Base-by-base conservation (phyloP, 768 basidiomycete genomes). In the Serpula lacrymans region DNA sequence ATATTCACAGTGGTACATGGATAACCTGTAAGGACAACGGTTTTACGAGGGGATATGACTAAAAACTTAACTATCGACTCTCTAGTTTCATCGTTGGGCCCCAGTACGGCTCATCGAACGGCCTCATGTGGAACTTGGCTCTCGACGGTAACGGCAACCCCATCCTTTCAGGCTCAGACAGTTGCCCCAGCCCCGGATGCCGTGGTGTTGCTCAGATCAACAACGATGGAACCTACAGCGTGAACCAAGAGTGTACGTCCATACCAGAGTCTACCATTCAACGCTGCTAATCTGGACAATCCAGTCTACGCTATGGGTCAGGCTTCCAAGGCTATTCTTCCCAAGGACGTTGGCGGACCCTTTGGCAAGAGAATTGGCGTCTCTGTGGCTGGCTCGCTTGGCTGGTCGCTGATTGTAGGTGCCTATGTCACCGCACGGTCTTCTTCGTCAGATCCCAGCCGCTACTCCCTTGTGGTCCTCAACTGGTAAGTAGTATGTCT, bases 81-180 rank as follows among this genome's bases (percentile, higher is more conserved):
- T 12, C 31, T 26, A 64, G 62, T 12, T 73, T 69, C 53, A 68
- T 71, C 24, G 70, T 74, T 4, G 55, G 63, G 21, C 28, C 62
- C 14, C 43, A 32, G 30, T 54, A 68, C 16, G 55, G 57, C 4
- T 55, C 64, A 21, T 59, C 58, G 4, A 54, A 75, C 26, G 82
- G 68, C 0, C 62, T 88, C 16, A 83, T 86, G 79, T 89, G 86
- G 84, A 85, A 84, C 51, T 60, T 87, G 30, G 86, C 82, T 1
- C 68, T 83, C 7, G 78, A 87, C 29, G 65, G 74, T 0, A 72
- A 59, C 25, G 84, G 86, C 0, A 58, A 74, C n/a, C 85, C 86
- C 2, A 74, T 73, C 52, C 66, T 82, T 3, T 82, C 84, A 0
- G 79, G 80, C 5, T 76, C 79, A 2, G 65, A 65, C 40, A 83